Conservation (phyloP, 352 stramenopile species). For the Pythium aristosporum region DNA sequence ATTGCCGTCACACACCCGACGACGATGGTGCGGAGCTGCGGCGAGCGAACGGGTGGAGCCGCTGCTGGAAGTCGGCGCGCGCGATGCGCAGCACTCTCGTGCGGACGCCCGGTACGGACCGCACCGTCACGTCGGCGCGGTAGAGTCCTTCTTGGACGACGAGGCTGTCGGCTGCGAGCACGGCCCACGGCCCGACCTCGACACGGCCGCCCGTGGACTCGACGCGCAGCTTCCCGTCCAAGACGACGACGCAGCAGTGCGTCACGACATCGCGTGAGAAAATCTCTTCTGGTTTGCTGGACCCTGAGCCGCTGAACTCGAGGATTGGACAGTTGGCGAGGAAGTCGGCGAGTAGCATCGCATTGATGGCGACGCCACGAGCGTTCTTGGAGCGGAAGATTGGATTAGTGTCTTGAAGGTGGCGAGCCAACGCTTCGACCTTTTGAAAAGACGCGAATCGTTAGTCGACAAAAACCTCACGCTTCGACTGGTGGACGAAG, state of each 20-base stretch:
- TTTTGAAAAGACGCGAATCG: slow-evolving; percentile 9
- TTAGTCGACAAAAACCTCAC: background rate
- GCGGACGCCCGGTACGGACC: slow-evolving; percentile 26
- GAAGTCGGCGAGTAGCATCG: slow-evolving; percentile 29
- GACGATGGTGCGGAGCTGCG: slow-evolving; percentile 26
- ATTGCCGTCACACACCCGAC: background rate
- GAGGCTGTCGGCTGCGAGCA: slow-evolving; percentile 42
- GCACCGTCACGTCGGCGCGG: slow-evolving; percentile 37
- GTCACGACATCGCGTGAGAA: slow-evolving; percentile 33
- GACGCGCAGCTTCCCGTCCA: slow-evolving; percentile 36
- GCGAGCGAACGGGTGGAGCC: slow-evolving; percentile 32
- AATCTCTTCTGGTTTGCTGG: slow-evolving; percentile 21
- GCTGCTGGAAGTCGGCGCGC: slow-evolving; percentile 46
- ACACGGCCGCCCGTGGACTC: slow-evolving; percentile 31
- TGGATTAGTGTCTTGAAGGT: slow-evolving; percentile 35
- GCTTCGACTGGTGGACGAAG: background rate
- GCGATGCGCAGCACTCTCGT: slow-evolving; percentile 35
- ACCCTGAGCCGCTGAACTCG: slow-evolving; percentile 23
- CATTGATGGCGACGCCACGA: slow-evolving; percentile 28
- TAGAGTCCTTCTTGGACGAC: slow-evolving; percentile 43
- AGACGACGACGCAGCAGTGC: slow-evolving; percentile 36
- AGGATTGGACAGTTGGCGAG: slow-evolving; percentile 33
- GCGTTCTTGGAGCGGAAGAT: slow-evolving; percentile 36
- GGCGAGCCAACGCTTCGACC: slow-evolving; percentile 32
- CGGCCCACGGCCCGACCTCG: slow-evolving; percentile 33